A percentile compares a stretch with the other conserved stretches of the same genome.
These are phyloP conservation scores for Wallacemonas collosoma DNA, from an alignment of 208 protist genomes.

Conservation along the genomic window DNA sequence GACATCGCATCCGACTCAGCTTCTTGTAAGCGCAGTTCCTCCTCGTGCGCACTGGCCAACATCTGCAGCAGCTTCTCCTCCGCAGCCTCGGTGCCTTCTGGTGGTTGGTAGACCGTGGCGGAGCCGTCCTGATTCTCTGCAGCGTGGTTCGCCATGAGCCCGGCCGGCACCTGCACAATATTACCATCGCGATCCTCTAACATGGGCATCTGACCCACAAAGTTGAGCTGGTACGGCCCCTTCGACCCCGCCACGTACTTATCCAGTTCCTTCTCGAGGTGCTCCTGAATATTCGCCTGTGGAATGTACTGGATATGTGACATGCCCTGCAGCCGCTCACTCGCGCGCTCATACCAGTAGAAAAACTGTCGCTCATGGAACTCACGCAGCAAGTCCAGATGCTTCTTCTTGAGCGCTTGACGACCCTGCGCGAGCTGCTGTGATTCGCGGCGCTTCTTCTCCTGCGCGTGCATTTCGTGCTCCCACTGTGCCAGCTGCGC, in stretches of 20 bases:
- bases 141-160: slow-evolving; percentile 74
- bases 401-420: slow-evolving; percentile 88
- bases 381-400: slow-evolving; percentile 87
- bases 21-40: slow-evolving; percentile 54
- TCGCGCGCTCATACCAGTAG: slow-evolving; percentile 92
- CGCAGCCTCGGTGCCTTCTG: slow-evolving; percentile 45
- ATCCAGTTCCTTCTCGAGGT: slow-evolving; percentile 89
- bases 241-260: slow-evolving; percentile 83
- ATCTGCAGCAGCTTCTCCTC: slow-evolving; percentile 85
- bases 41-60: slow-evolving; percentile 80
- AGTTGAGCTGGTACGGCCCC: slow-evolving; percentile 86
- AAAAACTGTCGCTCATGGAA: slow-evolving; percentile 93
- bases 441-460: slow-evolving; percentile 76
- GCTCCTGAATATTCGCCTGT: slow-evolving; percentile 67
- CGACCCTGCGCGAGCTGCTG: slow-evolving; percentile 78
- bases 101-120: slow-evolving; percentile 66
- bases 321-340: slow-evolving; percentile 92
- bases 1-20: slow-evolving; percentile 59
- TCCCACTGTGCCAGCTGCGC: slow-evolving; percentile 91
- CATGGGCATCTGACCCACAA: slow-evolving; percentile 90
- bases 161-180: slow-evolving; percentile 69
- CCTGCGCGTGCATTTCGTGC: slow-evolving; percentile 89
- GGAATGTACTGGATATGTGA: slow-evolving; percentile 83
- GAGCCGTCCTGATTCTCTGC: slow-evolving; percentile 70
- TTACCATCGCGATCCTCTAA: slow-evolving; percentile 85